phyloP scores from a whole-genome alignment of 2,329 filamentous ascomycete species.

The Aureobasidium leucospermi region DNA sequence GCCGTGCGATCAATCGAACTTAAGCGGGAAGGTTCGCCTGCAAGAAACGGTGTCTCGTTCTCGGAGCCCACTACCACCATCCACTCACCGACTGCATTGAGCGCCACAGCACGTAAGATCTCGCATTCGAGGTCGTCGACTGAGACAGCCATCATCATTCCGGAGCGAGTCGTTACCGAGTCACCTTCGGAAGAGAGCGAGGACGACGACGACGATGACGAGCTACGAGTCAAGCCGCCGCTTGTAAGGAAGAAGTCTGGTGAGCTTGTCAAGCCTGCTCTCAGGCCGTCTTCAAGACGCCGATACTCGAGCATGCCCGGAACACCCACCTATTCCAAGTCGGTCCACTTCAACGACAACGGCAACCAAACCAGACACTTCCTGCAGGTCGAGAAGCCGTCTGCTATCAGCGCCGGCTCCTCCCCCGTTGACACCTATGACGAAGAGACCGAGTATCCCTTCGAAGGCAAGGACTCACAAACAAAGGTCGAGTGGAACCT shows the following conservation, averaged over 20 bases:
- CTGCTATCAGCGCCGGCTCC: slow-evolving; percentile 91
- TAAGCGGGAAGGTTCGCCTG: slow-evolving; percentile 53
- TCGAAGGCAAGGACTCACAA: slow-evolving; percentile 48
- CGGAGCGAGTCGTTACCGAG: slow-evolving; percentile 37
- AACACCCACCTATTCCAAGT: slow-evolving; percentile 90
- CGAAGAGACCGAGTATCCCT: slow-evolving; percentile 84
- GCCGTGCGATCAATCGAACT: slow-evolving; percentile 75
- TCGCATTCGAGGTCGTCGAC: slow-evolving; percentile 54
- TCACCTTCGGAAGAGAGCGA: slow-evolving; percentile 41
- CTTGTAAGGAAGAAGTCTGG: slow-evolving; percentile 98
- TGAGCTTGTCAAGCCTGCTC: slow-evolving; percentile 85
- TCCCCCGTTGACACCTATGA: slow-evolving; percentile 86
- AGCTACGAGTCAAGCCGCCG: slow-evolving; percentile 56
- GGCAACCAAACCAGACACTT: slow-evolving; percentile 96
- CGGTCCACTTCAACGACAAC: slow-evolving; percentile 96
- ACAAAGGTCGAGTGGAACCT: slow-evolving; percentile 77
- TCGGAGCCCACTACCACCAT: slow-evolving; percentile 29
- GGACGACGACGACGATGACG: slow-evolving; percentile 47
- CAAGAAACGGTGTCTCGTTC: slow-evolving; percentile 24
- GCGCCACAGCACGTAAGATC: slow-evolving; percentile 52
- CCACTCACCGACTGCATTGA: slow-evolving; percentile 37
- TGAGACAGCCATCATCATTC: slow-evolving; percentile 46
- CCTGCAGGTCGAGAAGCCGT: slow-evolving; percentile 82
- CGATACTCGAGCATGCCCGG: slow-evolving; percentile 95
- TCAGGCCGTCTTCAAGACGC: slow-evolving; percentile 69